These are phyloP conservation scores for Takashimella koratensis DNA, from an alignment of 1,284 basidiomycete genomes.

Conservation along the genomic window DNA sequence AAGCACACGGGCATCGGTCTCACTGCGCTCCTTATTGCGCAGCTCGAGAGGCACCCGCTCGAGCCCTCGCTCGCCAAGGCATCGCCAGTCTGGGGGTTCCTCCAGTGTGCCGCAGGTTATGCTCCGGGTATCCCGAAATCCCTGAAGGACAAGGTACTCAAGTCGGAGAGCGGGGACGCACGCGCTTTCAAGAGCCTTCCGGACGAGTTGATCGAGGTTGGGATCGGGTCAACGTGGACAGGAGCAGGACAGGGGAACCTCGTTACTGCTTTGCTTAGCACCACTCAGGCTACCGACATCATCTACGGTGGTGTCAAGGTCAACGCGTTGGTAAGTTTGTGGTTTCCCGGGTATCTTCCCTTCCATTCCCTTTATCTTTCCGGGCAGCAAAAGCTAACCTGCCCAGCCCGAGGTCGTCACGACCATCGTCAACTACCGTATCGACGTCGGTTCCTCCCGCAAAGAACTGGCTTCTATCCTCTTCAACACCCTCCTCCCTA, in stretches of 20 bases:
- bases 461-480: conserved; percentile 3
- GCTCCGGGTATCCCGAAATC: conserved; percentile 5
- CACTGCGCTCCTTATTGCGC: conserved; percentile 20
- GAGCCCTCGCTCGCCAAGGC: conserved; percentile 1
- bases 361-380: no score
- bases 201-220: conserved; percentile 3
- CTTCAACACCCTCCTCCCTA: conserved; percentile 7
- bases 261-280: conserved; percentile 16
- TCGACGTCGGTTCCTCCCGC: conserved; percentile 6
- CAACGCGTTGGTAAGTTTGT: no score
- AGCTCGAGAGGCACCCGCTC: conserved; percentile 16
- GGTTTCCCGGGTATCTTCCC: no score
- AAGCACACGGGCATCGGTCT: conserved; percentile 38
- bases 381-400: no score
- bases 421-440: conserved; percentile 25
- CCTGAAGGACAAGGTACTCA: conserved; percentile 9
- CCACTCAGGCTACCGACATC: conserved; percentile 29
- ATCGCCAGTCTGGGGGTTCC: conserved; percentile 16
- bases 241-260: conserved; percentile 9
- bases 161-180: conserved; percentile 1
- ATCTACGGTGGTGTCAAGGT: conserved; percentile 25
- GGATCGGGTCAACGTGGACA: conserved; percentile 1
- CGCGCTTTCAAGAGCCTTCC: conserved; percentile 8
- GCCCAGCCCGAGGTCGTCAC: conserved; percentile 12
- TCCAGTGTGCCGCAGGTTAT: conserved; percentile 11